Evolutionary conservation across 2,329 filamentous ascomycete species (phyloP).

Genomic region (Exophiala bonariae): DNA sequence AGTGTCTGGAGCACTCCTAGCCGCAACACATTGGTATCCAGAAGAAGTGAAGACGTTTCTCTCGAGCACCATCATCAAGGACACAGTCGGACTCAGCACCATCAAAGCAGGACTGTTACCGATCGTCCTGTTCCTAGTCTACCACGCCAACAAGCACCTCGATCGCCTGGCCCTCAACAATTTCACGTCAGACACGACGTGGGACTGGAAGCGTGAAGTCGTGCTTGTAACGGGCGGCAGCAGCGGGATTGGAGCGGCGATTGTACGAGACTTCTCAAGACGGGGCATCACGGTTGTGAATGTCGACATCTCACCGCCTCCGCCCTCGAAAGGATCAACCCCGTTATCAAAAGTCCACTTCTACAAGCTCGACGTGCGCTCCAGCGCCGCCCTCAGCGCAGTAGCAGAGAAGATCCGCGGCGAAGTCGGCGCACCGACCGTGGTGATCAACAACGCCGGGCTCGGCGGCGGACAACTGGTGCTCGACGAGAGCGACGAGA

Average conservation of each 20-base stretch:
- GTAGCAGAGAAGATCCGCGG: conserved; percentile 45
- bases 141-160: not conserved
- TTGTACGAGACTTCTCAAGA: conserved; percentile 21
- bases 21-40: not conserved
- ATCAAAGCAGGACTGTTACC: not conserved
- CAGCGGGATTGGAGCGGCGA: conserved; percentile 30
- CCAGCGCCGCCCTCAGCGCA: conserved; percentile 50
- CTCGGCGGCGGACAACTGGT: conserved; percentile 60
- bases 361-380: conserved; percentile 70
- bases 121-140: not conserved
- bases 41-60: not conserved
- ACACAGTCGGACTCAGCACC: too few relatives aligned
- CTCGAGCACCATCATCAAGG: not conserved
- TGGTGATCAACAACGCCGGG: conserved; percentile 73
- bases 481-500: conserved; percentile 57
- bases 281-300: conserved; percentile 6
- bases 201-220: conserved; percentile 4
- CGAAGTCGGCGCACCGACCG: conserved; percentile 62
- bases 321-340: not conserved
- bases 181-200: not conserved
- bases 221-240: conserved; percentile 11
- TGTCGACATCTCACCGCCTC: conserved; percentile 2
- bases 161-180: conserved; percentile 1
- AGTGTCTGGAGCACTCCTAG: not conserved
- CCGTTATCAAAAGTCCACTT: conserved; percentile 46